A percentile compares a stretch with the other conserved stretches of the same genome.
These are phyloP conservation scores for Danielia reshetovae DNA, from an alignment of 805 yeast genomes.

Conservation along the genomic window DNA sequence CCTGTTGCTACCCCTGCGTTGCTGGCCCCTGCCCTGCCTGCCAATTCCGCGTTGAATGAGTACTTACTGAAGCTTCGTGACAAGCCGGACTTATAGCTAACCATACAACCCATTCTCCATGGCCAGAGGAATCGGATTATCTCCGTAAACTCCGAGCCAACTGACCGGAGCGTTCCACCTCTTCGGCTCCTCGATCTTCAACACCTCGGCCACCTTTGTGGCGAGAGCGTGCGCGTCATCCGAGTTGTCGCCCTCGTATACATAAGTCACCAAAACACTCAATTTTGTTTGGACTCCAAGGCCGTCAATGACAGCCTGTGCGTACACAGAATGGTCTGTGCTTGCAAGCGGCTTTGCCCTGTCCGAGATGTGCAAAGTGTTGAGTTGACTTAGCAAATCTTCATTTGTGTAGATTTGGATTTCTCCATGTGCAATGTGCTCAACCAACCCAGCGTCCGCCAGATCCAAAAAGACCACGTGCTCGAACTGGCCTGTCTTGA, in stretches of 20 bases:
- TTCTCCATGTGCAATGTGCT: slow-evolving; percentile 17
- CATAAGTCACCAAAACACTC: slow-evolving; percentile 52
- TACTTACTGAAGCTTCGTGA: not conserved
- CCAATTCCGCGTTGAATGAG: not conserved
- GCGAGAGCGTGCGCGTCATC: slow-evolving; percentile 61
- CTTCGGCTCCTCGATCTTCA: slow-evolving; percentile 15
- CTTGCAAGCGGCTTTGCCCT: slow-evolving; percentile 5
- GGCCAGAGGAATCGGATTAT: slow-evolving; percentile 58
- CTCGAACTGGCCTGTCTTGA: slow-evolving; percentile 36
- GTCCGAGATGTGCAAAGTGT: slow-evolving; percentile 21
- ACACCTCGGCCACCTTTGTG: slow-evolving; percentile 24
- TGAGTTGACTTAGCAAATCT: slow-evolving; percentile 20
- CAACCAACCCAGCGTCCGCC: slow-evolving; percentile 58
- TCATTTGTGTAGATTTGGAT: slow-evolving; percentile 27
- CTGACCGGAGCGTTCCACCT: slow-evolving; percentile 60
- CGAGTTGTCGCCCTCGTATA: slow-evolving; percentile 88
- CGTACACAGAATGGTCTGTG: slow-evolving; percentile 11
- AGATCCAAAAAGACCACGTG: slow-evolving; percentile 64
- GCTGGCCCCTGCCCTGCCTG: too few relatives aligned
- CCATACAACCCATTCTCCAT: slow-evolving; percentile 77
- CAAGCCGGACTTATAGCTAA: slow-evolving; percentile 16
- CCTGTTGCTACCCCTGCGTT: too few relatives aligned
- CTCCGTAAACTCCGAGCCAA: slow-evolving; percentile 86
- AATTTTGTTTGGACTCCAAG: slow-evolving; percentile 17
- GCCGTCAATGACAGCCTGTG: slow-evolving; percentile 9